Base-by-base conservation (phyloP, 1,284 basidiomycete species). In the Porodaedalea pini region DNA sequence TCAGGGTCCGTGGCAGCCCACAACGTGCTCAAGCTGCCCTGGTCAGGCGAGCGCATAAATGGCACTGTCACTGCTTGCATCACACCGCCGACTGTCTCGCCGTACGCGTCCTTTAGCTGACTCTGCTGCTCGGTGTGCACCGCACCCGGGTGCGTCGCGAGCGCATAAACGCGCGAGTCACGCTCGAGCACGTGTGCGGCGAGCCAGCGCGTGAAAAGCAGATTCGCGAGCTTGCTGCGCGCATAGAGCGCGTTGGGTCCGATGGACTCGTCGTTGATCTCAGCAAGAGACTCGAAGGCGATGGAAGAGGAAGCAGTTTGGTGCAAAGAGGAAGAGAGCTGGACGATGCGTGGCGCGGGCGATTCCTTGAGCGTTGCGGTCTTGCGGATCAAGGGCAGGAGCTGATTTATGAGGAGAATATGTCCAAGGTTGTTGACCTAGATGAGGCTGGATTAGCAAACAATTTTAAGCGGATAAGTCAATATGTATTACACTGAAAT, bases 41-140 rank as follows among this genome's bases (percentile, higher is more conserved):
- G 70, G 41, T 72, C 72, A 5, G 72, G 70, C 34, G 63, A 60
- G 54, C 71, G 69, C 64, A 73, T 72, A 60, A 73, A 69, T 4
- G 73, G 73, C 29, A 68, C 61, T 10, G 67, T 65, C 27, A 70
- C 51, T 29, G 67, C 64, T 59, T 74, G 71, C 51, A 71, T 57
- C 11, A 72, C 62, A 47, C 62, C 66, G 2, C 75, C 75, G 36
- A 71, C 59, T 21, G 73, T 51, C 17, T 64, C 63, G 13, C 73
- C 74, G 62, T 74, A 75, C 6, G 73, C 70, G 29, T 71, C 68
- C 50, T 72, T 69, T 68, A 72, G 71, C 63, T 77, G 71, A 17
- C 73, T 67, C 61, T 78, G 74, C 65, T 77, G 76, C 19, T 70
- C 70, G 36, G 76, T 76, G 62, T 74, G 72, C 45, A 77, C 73